phyloP scores from a whole-genome alignment of 2,329 filamentous ascomycete species.

The Fusarium floridanum region DNA sequence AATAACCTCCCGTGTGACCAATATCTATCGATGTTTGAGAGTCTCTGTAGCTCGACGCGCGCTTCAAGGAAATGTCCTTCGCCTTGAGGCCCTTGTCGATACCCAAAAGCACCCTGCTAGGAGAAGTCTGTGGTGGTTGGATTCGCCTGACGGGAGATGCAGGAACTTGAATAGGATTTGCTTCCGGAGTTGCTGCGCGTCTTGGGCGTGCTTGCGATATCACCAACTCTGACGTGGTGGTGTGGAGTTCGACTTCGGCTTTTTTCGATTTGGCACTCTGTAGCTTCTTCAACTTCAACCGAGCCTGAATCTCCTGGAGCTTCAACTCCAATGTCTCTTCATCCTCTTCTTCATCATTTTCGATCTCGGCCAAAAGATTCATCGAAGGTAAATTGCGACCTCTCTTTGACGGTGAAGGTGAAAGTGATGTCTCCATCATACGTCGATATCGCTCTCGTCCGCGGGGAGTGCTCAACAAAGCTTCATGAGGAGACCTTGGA shows the following conservation, averaged over 20 bases:
- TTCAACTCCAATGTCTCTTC: conserved; percentile 91
- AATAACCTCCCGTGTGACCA: conserved; percentile 50
- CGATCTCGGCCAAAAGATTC: conserved; percentile 52
- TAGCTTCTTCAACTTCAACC: conserved; percentile 87
- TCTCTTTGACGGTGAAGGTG: conserved; percentile 69
- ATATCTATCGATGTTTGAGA: conserved; percentile 32
- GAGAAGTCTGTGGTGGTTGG: conserved; percentile 74
- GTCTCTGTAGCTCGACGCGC: conserved; percentile 67
- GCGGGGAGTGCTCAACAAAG: conserved; percentile 76
- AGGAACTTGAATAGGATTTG: conserved; percentile 76
- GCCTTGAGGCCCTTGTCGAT: conserved; percentile 90
- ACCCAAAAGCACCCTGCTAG: conserved; percentile 82
- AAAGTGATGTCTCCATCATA: conserved; percentile 75
- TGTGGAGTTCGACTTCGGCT: conserved; percentile 32
- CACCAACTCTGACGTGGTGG: conserved; percentile 38
- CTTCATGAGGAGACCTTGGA: conserved; percentile 75
- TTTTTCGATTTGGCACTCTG: conserved; percentile 66
- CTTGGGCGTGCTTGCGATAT: conserved; percentile 40
- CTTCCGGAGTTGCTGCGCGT: conserved; percentile 48
- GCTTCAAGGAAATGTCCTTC: conserved; percentile 85
- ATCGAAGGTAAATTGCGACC: conserved; percentile 41
- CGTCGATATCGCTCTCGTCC: conserved; percentile 82
- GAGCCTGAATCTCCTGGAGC: conserved; percentile 88
- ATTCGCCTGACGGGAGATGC: conserved; percentile 76
- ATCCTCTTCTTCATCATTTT: conserved; percentile 77